phyloP scores from a whole-genome alignment of 75 land plant species.

The Picea glauca region DNA sequence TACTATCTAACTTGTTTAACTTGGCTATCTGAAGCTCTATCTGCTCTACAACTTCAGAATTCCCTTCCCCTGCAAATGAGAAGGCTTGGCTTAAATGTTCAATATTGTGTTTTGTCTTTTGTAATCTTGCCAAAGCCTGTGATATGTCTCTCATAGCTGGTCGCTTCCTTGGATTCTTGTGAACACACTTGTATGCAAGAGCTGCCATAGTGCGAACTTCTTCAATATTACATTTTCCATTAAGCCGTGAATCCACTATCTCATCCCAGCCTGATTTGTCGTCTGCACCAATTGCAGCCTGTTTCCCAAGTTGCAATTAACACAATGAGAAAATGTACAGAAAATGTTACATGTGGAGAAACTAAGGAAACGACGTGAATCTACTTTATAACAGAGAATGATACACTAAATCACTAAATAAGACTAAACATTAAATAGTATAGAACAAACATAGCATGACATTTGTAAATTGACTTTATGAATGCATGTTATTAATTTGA shows the following conservation, averaged over 20 bases:
- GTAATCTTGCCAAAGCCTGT: conserved; percentile 49
- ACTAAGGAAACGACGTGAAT: not conserved
- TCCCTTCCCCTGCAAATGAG: conserved; percentile 27
- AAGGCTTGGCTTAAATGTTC: conserved; percentile 23
- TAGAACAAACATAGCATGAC: too few species aligned
- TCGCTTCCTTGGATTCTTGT: conserved; percentile 41
- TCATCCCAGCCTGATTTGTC: conserved; percentile 86
- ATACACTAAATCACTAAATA: not conserved
- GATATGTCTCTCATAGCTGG: conserved; percentile 85
- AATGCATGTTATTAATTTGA: too few species aligned
- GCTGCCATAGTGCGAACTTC: conserved; percentile 73
- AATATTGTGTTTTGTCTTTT: conserved; percentile 22
- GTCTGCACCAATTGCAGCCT: conserved; percentile 80
- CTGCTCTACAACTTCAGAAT: conserved; percentile 22
- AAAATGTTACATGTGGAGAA: not conserved
- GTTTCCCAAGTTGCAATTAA: conserved; percentile 6
- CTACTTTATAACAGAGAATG: not conserved
- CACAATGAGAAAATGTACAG: not conserved
- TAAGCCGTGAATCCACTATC: conserved; percentile 63
- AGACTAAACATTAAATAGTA: too few species aligned
- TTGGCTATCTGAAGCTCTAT: conserved; percentile 62
- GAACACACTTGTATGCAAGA: conserved; percentile 74
- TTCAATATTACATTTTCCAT: conserved; percentile 52
- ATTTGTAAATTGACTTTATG: too few species aligned
- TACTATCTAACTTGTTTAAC: conserved; percentile 28